Evolutionary conservation across 331 rosid genomes (phyloP).

Genomic region (Stylosanthes scabra): DNA sequence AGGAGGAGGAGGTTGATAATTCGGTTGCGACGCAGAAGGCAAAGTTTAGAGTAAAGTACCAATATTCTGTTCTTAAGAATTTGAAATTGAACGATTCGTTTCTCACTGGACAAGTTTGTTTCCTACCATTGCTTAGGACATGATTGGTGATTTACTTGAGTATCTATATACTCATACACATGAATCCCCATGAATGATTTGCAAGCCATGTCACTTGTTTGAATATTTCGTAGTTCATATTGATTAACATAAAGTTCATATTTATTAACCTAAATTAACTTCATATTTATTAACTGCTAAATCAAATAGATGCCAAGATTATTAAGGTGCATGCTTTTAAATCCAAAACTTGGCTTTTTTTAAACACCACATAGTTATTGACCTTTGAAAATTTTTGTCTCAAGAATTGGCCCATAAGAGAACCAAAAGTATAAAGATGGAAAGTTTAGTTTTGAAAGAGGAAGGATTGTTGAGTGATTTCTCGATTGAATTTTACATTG

Average conservation of each 20-base stretch:
- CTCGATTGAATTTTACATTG: conserved; percentile 59
- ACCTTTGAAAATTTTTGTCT: conserved; percentile 13
- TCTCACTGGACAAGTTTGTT: too few species aligned
- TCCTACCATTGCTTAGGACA: too few species aligned
- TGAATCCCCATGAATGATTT: background rate
- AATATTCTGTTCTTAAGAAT: too few species aligned
- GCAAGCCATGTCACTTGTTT: too few species aligned
- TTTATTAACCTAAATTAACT: too few species aligned
- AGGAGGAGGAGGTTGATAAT: too few species aligned
- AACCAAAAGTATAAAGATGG: conserved; percentile 82
- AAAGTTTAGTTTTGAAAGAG: conserved; percentile 82
- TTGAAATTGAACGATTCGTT: too few species aligned
- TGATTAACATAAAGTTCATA: background rate
- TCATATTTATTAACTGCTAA: background rate
- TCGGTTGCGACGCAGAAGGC: too few species aligned
- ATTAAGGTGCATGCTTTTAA: background rate
- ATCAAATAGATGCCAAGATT: background rate
- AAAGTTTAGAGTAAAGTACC: background rate
- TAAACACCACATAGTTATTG: background rate
- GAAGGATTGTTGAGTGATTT: conserved; percentile 66
- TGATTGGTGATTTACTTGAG: too few species aligned
- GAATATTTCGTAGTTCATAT: too few species aligned
- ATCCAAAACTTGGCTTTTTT: background rate
- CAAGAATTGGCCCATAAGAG: conserved; percentile 71
- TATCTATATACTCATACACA: background rate